phyloP scores from a whole-genome alignment of 495 filamentous ascomycete genomes.

The Penicillium dipodomyicola region DNA sequence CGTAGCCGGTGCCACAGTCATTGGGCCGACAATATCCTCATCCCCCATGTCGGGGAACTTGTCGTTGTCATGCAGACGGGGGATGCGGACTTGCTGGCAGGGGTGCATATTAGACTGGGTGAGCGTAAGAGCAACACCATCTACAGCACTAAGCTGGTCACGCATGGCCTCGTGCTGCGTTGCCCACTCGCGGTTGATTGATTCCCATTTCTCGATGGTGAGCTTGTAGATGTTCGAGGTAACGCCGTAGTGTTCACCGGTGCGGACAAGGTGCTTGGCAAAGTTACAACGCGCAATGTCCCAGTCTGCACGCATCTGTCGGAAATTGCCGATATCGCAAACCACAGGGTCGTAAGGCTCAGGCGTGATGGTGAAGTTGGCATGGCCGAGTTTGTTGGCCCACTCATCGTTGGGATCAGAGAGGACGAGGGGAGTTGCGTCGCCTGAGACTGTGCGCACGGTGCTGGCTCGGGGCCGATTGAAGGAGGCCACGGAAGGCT shows the following conservation, averaged over 20 bases:
- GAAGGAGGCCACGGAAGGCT: conserved; percentile 76
- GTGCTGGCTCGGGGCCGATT: conserved; percentile 48
- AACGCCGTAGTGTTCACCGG: conserved; percentile 78
- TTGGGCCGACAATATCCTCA: conserved; percentile 88
- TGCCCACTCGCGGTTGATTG: conserved; percentile 70
- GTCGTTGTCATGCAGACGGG: conserved; percentile 62
- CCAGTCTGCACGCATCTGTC: conserved; percentile 73
- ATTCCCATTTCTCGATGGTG: conserved; percentile 82
- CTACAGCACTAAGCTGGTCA: conserved; percentile 37
- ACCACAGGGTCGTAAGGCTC: conserved; percentile 70
- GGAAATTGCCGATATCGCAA: conserved; percentile 59
- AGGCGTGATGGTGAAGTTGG: conserved; percentile 86
- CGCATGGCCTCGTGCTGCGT: conserved; percentile 59
- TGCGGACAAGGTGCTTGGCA: conserved; percentile 78
- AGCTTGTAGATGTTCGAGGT: conserved; percentile 80
- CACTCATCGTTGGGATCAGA: conserved; percentile 71
- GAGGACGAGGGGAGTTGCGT: conserved; percentile 56
- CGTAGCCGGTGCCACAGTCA: conserved; percentile 55
- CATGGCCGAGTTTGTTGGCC: conserved; percentile 81
- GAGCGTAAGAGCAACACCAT: conserved; percentile 37
- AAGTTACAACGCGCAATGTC: conserved; percentile 76
- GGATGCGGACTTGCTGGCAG: conserved; percentile 54
- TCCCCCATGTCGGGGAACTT: conserved; percentile 89
- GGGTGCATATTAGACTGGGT: conserved; percentile 46
- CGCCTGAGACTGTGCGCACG: conserved; percentile 52